These are phyloP conservation scores for Nicotiana sylvestris DNA, from an alignment of 257 asterid genomes.

Conservation along the genomic window DNA sequence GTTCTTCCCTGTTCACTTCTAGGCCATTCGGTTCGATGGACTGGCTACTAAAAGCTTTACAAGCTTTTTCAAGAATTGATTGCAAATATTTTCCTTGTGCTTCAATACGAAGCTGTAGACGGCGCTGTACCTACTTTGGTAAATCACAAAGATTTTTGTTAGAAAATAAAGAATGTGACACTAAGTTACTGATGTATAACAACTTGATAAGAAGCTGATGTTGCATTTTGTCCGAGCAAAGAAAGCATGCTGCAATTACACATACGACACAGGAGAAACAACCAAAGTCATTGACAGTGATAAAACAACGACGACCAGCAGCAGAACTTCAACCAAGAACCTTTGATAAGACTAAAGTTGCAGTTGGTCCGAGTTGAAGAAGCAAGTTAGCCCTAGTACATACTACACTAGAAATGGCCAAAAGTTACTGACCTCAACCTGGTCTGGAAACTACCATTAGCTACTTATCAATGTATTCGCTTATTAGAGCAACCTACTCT, in stretches of 20 bases:
- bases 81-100: conserved; percentile 43
- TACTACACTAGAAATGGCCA: not conserved
- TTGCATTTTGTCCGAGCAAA: not conserved
- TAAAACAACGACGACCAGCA: conserved; percentile 16
- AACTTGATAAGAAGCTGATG: not conserved
- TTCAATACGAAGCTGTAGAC: conserved; percentile 42
- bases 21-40: conserved; percentile 33
- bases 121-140: conserved; percentile 35
- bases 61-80: conserved; percentile 40
- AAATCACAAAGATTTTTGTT: not conserved
- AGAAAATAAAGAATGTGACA: not conserved
- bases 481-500: not conserved
- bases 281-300: conserved; percentile 42
- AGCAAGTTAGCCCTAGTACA: not conserved
- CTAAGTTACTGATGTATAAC: not conserved
- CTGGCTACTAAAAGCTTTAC: conserved; percentile 12
- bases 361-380: not conserved
- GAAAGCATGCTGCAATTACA: not conserved
- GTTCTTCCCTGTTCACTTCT: conserved; percentile 61
- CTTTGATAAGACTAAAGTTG: not conserved
- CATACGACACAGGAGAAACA: conserved; percentile 18
- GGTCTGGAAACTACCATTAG: not conserved
- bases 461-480: not conserved
- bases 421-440: not conserved
- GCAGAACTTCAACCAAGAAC: not conserved